A percentile compares a stretch with the other conserved stretches of the same genome.
These are phyloP conservation scores for Dactylellina parvicollis DNA, from an alignment of 2,329 filamentous ascomycete species.

Conservation along the genomic window DNA sequence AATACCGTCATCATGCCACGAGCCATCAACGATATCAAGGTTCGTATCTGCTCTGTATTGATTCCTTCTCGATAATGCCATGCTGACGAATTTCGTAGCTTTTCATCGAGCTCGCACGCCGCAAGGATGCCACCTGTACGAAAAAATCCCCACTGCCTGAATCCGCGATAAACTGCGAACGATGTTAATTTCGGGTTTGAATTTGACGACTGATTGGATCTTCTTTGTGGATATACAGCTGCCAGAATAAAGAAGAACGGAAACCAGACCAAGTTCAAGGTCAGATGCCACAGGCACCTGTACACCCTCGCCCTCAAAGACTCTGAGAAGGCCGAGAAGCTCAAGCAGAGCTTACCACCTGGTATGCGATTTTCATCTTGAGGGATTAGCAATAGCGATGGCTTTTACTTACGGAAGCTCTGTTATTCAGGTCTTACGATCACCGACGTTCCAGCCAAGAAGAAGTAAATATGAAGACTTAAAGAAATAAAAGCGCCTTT, in stretches of 20 bases:
- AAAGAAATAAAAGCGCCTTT: conserved; percentile 26
- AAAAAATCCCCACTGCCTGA: conserved; percentile 60
- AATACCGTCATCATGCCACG: conserved; percentile 52
- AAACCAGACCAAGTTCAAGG: conserved; percentile 99
- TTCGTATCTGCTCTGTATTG: conserved; percentile 4
- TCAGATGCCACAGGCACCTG: conserved; percentile 94
- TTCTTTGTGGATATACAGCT: conserved; percentile 66
- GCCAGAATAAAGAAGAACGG: conserved; percentile 84
- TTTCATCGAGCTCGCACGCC: conserved; percentile 99
- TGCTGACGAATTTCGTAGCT: conserved; percentile 76
- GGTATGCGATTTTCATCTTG: too few species aligned
- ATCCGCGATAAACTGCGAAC: conserved; percentile 36
- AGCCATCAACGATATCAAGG: conserved; percentile 54
- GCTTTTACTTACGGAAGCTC: not conserved
- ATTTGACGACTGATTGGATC: conserved; percentile 56
- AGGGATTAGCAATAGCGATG: not conserved
- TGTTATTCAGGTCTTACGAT: conserved; percentile 67
- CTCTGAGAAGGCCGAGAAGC: conserved; percentile 99
- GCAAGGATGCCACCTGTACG: conserved; percentile 99
- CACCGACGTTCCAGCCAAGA: conserved; percentile 72
- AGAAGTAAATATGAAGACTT: conserved; percentile 60
- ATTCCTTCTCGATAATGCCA: not conserved
- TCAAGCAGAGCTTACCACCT: conserved; percentile 98
- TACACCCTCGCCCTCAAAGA: conserved; percentile 99
- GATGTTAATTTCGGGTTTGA: conserved; percentile 40